These are phyloP conservation scores for Byssothecium circinans DNA, from an alignment of 2,329 filamentous ascomycete genomes.

Conservation along the genomic window DNA sequence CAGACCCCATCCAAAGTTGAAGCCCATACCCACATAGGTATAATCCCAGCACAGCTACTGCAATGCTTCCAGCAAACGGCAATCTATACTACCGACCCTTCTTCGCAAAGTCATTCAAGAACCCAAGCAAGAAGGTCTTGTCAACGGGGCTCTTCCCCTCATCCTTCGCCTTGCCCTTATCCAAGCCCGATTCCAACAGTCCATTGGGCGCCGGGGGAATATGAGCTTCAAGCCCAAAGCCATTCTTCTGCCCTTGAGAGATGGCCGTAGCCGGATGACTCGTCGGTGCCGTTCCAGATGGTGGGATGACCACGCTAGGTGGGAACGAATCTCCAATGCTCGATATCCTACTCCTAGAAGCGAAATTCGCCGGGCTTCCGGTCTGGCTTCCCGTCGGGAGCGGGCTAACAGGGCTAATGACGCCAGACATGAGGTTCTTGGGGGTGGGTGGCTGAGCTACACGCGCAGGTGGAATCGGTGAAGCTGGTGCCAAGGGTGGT, in stretches of 20 bases:
- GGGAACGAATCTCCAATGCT: constrained; percentile 33
- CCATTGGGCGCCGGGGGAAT: not conserved
- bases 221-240: not conserved
- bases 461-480: constrained; percentile 10
- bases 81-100: constrained; percentile 25
- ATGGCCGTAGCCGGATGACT: constrained; percentile 10
- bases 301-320: constrained; percentile 22
- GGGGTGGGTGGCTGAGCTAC: constrained; percentile 32
- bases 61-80: too few relatives aligned
- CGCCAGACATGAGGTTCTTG: constrained; percentile 35
- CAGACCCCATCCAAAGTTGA: too few relatives aligned
- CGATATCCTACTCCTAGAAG: constrained; percentile 36
- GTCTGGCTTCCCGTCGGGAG: constrained; percentile 25
- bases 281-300: constrained; percentile 9
- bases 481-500: constrained; percentile 6
- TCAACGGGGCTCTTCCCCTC: constrained; percentile 59
- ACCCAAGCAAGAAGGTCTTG: constrained; percentile 74
- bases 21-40: too few relatives aligned
- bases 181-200: constrained; percentile 5
- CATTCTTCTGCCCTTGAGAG: constrained; percentile 7
- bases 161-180: constrained; percentile 8
- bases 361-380: constrained; percentile 31
- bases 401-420: constrained; percentile 44
- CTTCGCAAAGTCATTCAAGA: constrained; percentile 61
- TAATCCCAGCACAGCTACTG: too few relatives aligned